Conservation (phyloP, 1,284 basidiomycete genomes). For the Exobasidium rhododendri region DNA sequence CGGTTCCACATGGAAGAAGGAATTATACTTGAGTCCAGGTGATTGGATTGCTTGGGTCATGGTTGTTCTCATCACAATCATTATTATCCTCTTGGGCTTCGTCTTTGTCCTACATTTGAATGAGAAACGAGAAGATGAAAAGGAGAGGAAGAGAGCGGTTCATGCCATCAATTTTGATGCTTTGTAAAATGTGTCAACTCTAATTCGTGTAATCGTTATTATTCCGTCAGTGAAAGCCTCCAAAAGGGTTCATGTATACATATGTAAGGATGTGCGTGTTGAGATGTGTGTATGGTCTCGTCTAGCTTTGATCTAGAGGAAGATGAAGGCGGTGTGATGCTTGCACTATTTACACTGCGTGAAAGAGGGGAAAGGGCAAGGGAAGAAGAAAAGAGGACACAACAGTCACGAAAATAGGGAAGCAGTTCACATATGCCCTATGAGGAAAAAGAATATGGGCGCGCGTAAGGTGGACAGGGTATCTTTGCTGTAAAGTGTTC, state of each 20-base stretch:
- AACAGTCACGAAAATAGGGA: too few relatives aligned
- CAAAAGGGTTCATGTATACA: neutral
- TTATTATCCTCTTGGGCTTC: conserved; percentile 71
- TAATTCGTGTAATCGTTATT: too few relatives aligned
- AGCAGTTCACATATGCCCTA: too few relatives aligned
- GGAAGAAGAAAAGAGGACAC: too few relatives aligned
- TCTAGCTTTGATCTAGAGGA: neutral
- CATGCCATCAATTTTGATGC: conserved; percentile 98
- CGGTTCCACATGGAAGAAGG: conserved; percentile 70
- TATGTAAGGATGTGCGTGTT: neutral
- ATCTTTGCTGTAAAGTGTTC: too few relatives aligned
- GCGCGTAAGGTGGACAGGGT: too few relatives aligned
- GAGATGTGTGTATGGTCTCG: neutral
- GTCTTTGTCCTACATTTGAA: conserved; percentile 83
- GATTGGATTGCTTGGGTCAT: conserved; percentile 98
- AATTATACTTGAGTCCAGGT: conserved; percentile 87
- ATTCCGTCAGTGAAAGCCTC: too few relatives aligned
- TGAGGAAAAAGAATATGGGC: too few relatives aligned
- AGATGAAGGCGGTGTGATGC: neutral
- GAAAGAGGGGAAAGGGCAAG: too few relatives aligned
- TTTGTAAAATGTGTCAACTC: conserved; percentile 63
- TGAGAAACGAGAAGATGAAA: conserved; percentile 88
- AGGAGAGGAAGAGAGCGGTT: conserved; percentile 77
- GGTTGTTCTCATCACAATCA: conserved; percentile 73
- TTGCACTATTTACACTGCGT: too few relatives aligned